A percentile compares a stretch with the other conserved stretches of the same genome.
Conservation (phyloP, 2,329 filamentous ascomycete species). For the Aspergillus latus region DNA sequence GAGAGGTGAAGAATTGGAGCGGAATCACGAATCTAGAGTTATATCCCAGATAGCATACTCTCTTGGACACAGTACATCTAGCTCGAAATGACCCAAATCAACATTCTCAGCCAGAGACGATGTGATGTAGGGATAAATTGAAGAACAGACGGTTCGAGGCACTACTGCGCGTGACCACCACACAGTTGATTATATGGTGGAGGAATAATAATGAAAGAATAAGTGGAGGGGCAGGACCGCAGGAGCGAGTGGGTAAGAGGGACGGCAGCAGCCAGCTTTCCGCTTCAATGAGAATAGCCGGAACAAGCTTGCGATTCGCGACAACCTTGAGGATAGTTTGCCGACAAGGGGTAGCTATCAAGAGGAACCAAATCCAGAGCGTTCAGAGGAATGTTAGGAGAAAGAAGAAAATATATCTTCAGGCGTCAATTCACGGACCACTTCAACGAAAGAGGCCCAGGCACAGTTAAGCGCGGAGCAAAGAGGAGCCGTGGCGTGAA, state of each 20-base stretch:
- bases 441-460: conserved; percentile 12
- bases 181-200: background rate
- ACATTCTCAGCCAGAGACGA: conserved; percentile 12
- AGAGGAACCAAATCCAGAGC: conserved; percentile 1
- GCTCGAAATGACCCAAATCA: background rate
- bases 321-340: background rate
- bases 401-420: background rate
- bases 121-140: background rate
- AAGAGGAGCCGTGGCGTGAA: conserved; percentile 1
- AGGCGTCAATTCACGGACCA: conserved; percentile 7
- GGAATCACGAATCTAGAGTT: conserved; percentile 9
- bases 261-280: background rate
- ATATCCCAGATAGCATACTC: conserved; percentile 14
- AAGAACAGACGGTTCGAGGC: background rate
- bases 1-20: background rate
- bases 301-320: background rate
- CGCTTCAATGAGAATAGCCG: background rate
- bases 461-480: conserved; percentile 7
- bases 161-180: background rate
- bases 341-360: conserved; percentile 3
- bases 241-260: background rate
- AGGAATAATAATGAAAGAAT: background rate
- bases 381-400: background rate
- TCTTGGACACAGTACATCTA: conserved; percentile 17
- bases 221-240: background rate